These are phyloP conservation scores for Cantharellus anzutake DNA, from an alignment of 768 basidiomycete genomes.

Conservation along the genomic window DNA sequence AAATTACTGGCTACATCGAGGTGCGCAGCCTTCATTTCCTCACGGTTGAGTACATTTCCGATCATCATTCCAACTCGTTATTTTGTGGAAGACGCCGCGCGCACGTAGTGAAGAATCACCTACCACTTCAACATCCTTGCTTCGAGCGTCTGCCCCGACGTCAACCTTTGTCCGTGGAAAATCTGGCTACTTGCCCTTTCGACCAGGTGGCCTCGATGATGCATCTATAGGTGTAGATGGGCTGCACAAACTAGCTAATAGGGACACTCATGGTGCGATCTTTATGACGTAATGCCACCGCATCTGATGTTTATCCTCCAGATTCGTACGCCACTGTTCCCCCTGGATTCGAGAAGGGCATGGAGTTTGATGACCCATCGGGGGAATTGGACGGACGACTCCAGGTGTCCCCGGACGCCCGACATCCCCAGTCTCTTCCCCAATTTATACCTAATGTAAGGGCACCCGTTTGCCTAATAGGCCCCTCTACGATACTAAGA, in stretches of 20 bases:
- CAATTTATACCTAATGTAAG: too few species aligned
- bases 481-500: too few species aligned
- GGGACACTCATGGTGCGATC: not conserved
- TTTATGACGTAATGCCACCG: not conserved
- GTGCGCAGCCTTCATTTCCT: slow-evolving; percentile 19
- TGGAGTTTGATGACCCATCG: slow-evolving; percentile 1
- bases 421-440: too few species aligned
- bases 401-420: not conserved
- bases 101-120: slow-evolving; percentile 36
- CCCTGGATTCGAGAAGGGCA: slow-evolving; percentile 8
- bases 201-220: slow-evolving; percentile 82
- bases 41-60: not conserved
- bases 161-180: slow-evolving; percentile 85
- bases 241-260: not conserved
- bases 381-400: not conserved
- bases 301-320: not conserved
- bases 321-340: slow-evolving; percentile 3
- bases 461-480: too few species aligned
- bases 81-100: slow-evolving; percentile 31
- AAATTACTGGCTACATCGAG: slow-evolving; percentile 65
- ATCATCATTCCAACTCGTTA: not conserved
- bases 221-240: slow-evolving; percentile 17
- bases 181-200: slow-evolving; percentile 81
- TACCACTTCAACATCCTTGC: slow-evolving; percentile 65
- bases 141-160: slow-evolving; percentile 62